phyloP scores from a whole-genome alignment of 2,329 filamentous ascomycete genomes.

The Bimuria novae-zelandiae region DNA sequence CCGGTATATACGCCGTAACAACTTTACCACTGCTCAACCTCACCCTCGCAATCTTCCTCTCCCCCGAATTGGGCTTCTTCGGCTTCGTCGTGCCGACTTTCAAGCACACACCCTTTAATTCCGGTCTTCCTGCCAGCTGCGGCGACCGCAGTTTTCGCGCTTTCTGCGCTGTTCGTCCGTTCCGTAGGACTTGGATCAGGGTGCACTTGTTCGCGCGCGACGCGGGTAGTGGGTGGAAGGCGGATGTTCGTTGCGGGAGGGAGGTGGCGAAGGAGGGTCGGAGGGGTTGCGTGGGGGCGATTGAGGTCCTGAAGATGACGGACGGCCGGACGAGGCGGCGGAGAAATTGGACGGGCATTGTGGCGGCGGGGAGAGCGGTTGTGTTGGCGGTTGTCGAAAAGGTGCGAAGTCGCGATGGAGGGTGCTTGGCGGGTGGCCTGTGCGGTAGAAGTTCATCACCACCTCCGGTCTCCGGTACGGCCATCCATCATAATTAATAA shows the following conservation, averaged over 20 bases:
- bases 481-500: no score
- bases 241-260: conserved; percentile 17
- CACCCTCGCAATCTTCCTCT: conserved; percentile 93
- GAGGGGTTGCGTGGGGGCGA: conserved; percentile 16
- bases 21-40: conserved; percentile 84
- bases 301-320: conserved; percentile 22
- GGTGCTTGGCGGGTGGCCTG: conserved; percentile 18
- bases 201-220: conserved; percentile 49
- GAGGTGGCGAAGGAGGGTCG: conserved; percentile 27
- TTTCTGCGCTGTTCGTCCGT: conserved; percentile 77
- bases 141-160: conserved; percentile 88
- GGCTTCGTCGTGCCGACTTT: conserved; percentile 92
- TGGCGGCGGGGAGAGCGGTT: conserved; percentile 18
- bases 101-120: conserved; percentile 93
- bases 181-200: conserved; percentile 60
- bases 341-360: conserved; percentile 49
- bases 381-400: conserved; percentile 14
- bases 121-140: conserved; percentile 74
- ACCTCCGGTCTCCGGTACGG: no score
- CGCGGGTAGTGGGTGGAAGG: conserved; percentile 43
- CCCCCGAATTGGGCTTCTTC: conserved; percentile 98
- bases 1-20: conserved; percentile 92
- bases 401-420: conserved; percentile 15
- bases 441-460: conserved; percentile 8
- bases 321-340: conserved; percentile 46